Evolutionary conservation across 805 yeast species (phyloP).

Genomic region (Hanseniaspora taiwanica): DNA sequence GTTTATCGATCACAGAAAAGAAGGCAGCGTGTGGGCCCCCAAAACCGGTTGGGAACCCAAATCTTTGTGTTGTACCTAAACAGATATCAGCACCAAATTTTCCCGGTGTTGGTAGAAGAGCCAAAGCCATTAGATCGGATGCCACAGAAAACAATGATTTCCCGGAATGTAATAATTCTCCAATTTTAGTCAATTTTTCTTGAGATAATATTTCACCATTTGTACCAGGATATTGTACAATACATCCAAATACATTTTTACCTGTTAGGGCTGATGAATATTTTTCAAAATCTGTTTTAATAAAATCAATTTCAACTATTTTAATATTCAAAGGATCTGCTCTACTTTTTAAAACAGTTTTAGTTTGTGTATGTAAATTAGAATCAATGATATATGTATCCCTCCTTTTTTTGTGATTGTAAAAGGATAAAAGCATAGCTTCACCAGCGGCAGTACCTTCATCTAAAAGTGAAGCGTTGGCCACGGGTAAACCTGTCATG

Average conservation of each 20-base stretch:
- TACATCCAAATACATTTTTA: slow-evolving; percentile 49
- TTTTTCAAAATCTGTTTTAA: slow-evolving; percentile 17
- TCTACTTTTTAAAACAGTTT: slow-evolving; percentile 65
- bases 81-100: slow-evolving; percentile 86
- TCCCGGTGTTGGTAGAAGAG: slow-evolving; percentile 73
- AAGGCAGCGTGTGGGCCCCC: slow-evolving; percentile 99
- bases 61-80: slow-evolving; percentile 85
- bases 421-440: slow-evolving; percentile 79
- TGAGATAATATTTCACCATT: slow-evolving; percentile 53
- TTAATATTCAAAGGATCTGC: slow-evolving; percentile 64
- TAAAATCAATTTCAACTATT: slow-evolving; percentile 42
- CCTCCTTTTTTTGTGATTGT: slow-evolving; percentile 54
- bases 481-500: slow-evolving; percentile 85
- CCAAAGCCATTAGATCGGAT: slow-evolving; percentile 83
- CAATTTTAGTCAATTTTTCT: slow-evolving; percentile 37
- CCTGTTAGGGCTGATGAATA: not conserved
- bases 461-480: slow-evolving; percentile 88
- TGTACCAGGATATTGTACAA: slow-evolving; percentile 85
- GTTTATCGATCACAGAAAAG: slow-evolving; percentile 70
- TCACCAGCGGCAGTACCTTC: slow-evolving; percentile 98
- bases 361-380: slow-evolving; percentile 74
- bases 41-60: slow-evolving; percentile 95
- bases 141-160: slow-evolving; percentile 78
- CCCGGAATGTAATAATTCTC: slow-evolving; percentile 51
- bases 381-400: slow-evolving; percentile 56